Conservation (phyloP, 768 basidiomycete species). For the Fibroporia radiculosa region DNA sequence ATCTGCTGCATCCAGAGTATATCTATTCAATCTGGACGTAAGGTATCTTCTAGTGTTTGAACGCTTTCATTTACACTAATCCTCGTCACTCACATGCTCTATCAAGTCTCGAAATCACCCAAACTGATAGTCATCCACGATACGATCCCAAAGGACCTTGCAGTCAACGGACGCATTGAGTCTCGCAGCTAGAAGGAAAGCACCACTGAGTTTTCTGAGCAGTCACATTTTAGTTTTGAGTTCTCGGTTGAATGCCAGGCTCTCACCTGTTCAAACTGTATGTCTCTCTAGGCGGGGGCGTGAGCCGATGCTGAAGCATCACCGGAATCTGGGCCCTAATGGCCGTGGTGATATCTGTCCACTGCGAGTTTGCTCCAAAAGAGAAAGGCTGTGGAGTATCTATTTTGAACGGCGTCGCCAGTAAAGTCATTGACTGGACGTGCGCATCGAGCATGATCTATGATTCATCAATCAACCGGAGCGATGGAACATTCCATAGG, state of each 20-base stretch:
- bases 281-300: conserved; percentile 90
- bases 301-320: conserved; percentile 83
- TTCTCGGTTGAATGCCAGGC: neutral
- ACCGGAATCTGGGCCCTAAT: conserved; percentile 80
- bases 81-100: no score
- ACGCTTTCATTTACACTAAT: no score
- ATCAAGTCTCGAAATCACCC: conserved; percentile 1
- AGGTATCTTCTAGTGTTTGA: no score
- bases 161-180: conserved; percentile 72
- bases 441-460: conserved; percentile 87
- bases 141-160: conserved; percentile 65
- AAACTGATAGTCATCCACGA: conserved; percentile 36
- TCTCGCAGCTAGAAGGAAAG: conserved; percentile 71
- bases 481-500: neutral
- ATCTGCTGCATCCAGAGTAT: no score
- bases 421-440: conserved; percentile 70
- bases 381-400: conserved; percentile 62
- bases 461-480: neutral
- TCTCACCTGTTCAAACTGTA: conserved; percentile 85
- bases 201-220: conserved; percentile 73
- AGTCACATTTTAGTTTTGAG: neutral
- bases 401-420: conserved; percentile 78
- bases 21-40: no score
- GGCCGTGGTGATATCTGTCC: conserved; percentile 65
- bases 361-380: conserved; percentile 62